Conservation (phyloP, 768 basidiomycete species). For the Hortiboletus campestris region DNA sequence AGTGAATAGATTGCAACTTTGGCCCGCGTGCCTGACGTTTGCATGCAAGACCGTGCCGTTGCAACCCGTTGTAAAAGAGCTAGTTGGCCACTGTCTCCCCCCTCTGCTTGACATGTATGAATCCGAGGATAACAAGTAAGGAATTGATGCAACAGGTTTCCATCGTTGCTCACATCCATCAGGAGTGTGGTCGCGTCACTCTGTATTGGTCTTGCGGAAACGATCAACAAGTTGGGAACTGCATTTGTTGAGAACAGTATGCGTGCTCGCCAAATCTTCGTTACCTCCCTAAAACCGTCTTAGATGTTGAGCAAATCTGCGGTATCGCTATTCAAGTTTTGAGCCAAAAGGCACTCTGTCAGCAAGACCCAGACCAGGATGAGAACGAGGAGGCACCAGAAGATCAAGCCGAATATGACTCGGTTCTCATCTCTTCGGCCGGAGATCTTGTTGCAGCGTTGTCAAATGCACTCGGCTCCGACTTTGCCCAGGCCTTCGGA, state of each 20-base stretch:
- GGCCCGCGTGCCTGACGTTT: conserved; percentile 6
- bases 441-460: conserved; percentile 91
- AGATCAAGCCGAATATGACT: conserved; percentile 94
- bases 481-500: conserved; percentile 78
- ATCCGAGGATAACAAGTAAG: conserved; percentile 96
- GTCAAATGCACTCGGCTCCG: conserved; percentile 78
- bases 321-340: conserved; percentile 81
- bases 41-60: conserved; percentile 44
- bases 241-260: conserved; percentile 76
- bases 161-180: conserved; percentile 13
- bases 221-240: conserved; percentile 89
- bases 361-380: conserved; percentile 93
- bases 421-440: conserved; percentile 90
- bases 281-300: conserved; percentile 4
- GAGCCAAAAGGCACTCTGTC: conserved; percentile 93
- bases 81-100: conserved; percentile 71
- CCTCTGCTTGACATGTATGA: conserved; percentile 87
- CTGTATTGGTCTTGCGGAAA: conserved; percentile 87
- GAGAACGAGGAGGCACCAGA: conserved; percentile 83
- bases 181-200: conserved; percentile 87
- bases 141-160: conserved; percentile 15
- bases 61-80: conserved; percentile 69
- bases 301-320: conserved; percentile 77
- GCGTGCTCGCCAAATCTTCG: conserved; percentile 28
- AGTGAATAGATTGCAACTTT: conserved; percentile 26